phyloP scores from a whole-genome alignment of 495 filamentous ascomycete genomes.

The Daldinia vernicosa region DNA sequence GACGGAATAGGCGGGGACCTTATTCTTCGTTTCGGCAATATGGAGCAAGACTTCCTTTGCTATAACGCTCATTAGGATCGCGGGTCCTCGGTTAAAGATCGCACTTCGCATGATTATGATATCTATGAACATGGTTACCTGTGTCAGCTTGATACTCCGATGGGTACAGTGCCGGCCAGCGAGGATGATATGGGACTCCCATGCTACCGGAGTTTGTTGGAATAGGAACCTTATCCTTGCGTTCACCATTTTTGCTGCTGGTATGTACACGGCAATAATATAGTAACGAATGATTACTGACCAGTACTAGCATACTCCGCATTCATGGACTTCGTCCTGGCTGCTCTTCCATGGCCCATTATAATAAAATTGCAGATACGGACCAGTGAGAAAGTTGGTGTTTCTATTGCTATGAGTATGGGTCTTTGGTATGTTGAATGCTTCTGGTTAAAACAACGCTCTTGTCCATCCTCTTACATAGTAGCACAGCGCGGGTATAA shows the following conservation, averaged over 20 bases:
- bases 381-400: slow-evolving; percentile 50
- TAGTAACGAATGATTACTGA: background rate
- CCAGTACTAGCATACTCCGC: slow-evolving; percentile 45
- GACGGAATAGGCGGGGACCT: background rate
- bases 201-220: slow-evolving; percentile 50
- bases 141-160: slow-evolving; percentile 47
- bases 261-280: background rate
- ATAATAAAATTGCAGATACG: slow-evolving; percentile 50
- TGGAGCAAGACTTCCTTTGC: background rate
- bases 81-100: background rate
- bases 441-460: background rate
- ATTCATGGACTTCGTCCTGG: slow-evolving; percentile 49
- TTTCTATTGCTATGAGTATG: slow-evolving; percentile 17
- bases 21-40: background rate
- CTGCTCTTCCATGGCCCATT: slow-evolving; percentile 48
- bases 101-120: slow-evolving; percentile 40
- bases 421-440: background rate
- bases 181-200: slow-evolving; percentile 45
- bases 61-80: background rate
- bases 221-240: slow-evolving; percentile 23
- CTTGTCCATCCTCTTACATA: background rate
- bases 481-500: background rate
- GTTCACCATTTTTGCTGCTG: slow-evolving; percentile 25
- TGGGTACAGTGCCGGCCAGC: slow-evolving; percentile 50
- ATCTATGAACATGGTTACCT: slow-evolving; percentile 48